These are phyloP conservation scores for Aspergillus nanangensis DNA, from an alignment of 495 filamentous ascomycete genomes.

Conservation along the genomic window DNA sequence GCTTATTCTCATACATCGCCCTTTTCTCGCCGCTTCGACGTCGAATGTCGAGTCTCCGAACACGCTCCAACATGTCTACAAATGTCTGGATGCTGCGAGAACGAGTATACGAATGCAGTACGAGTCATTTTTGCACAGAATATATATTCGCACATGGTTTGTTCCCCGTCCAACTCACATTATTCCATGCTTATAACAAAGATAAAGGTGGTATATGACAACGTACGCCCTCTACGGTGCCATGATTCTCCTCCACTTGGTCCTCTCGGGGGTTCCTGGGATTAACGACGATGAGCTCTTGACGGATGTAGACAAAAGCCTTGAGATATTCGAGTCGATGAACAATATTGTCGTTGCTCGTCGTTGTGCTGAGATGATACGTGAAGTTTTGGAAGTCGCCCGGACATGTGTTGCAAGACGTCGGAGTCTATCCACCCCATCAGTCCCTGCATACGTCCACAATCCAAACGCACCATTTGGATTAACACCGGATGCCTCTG, in stretches of 20 bases:
- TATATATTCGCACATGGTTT: conserved; percentile 27
- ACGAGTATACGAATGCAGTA: conserved; percentile 25
- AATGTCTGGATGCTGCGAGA: conserved; percentile 19
- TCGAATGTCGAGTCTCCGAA: conserved; percentile 6
- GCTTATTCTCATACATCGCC: conserved; percentile 21
- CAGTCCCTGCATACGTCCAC: background rate
- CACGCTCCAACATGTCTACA: conserved; percentile 14
- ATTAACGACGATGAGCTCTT: conserved; percentile 16
- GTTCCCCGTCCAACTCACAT: background rate
- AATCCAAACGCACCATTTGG: background rate
- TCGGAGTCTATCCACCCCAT: background rate
- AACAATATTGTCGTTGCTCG: conserved; percentile 23
- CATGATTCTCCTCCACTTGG: conserved; percentile 19
- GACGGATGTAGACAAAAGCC: conserved; percentile 20
- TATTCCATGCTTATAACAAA: background rate
- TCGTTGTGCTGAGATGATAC: conserved; percentile 22
- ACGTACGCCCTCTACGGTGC: conserved; percentile 25
- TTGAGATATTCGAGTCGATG: conserved; percentile 25
- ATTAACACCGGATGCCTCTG: background rate
- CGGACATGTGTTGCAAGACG: conserved; percentile 15
- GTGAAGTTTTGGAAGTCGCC: conserved; percentile 19
- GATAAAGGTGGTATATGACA: conserved; percentile 30
- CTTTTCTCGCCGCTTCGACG: conserved; percentile 19
- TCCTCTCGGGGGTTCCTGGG: conserved; percentile 19
- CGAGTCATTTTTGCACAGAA: conserved; percentile 23